Conservation (phyloP, 768 basidiomycete genomes). For the Dioszegia crocea region DNA sequence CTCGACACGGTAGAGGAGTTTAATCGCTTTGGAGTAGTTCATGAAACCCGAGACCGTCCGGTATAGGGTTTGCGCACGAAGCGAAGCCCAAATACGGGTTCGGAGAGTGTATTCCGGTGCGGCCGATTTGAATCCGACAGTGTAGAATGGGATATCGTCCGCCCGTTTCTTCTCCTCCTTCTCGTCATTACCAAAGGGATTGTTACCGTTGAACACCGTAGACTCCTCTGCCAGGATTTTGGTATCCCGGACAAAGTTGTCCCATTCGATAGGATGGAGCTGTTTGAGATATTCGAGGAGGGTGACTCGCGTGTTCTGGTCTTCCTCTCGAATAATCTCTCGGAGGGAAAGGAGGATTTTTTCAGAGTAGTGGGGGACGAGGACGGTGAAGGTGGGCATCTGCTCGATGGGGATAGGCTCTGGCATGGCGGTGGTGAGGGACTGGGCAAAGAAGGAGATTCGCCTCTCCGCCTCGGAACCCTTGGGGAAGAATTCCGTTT, state of each 20-base stretch:
- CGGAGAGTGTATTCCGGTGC: constrained; percentile 97
- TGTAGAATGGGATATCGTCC: constrained; percentile 94
- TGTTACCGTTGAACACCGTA: constrained; percentile 63
- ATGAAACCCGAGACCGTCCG: constrained; percentile 99
- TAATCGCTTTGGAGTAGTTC: constrained; percentile 99
- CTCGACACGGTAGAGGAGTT: constrained; percentile 97
- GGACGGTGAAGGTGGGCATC: constrained; percentile 99
- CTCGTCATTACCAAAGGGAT: constrained; percentile 68
- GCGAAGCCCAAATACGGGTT: constrained; percentile 97
- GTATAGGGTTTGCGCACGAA: constrained; percentile 96
- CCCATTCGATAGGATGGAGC: constrained; percentile 96
- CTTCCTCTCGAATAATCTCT: constrained; percentile 98
- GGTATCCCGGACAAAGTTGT: constrained; percentile 99
- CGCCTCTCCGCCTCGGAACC: constrained; percentile 94
- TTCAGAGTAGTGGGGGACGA: constrained; percentile 97
- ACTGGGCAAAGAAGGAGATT: constrained; percentile 98
- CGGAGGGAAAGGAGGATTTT: constrained; percentile 96
- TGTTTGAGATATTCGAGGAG: constrained; percentile 97
- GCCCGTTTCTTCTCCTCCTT: constrained; percentile 66
- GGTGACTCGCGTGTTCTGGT: constrained; percentile 93
- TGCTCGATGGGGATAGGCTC: constrained; percentile 92
- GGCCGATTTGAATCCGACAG: constrained; percentile 97
- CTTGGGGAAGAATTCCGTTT: constrained; percentile 84
- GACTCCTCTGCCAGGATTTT: constrained; percentile 98
- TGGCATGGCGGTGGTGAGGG: constrained; percentile 89